Evolutionary conservation across 345 rosid species (phyloP), one percentile per base, ranked within the genome.

Genomic region (Citrus glauca): DNA sequence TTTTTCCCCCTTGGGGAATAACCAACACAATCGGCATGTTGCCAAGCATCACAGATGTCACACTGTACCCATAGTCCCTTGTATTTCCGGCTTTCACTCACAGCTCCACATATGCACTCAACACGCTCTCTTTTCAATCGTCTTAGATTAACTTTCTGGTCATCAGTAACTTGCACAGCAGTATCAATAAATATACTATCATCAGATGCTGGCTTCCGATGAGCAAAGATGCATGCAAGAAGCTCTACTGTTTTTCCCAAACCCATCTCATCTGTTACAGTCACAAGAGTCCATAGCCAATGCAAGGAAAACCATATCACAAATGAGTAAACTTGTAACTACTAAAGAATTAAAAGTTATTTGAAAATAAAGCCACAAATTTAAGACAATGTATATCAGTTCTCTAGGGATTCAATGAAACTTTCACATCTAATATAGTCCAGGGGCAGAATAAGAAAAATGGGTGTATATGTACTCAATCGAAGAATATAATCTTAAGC

Each of bases 31-130:
- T 93, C 96, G 0, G 99, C 92, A 89, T 95, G 99, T 81, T 95
- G 99, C 99, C 99, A 95, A 84, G 99, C 99, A 90, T 93, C 98
- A 86, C 99, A 95, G 2, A 85, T 81, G 82, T 95, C 99, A 66
- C 99, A 95, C 79, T 93, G 98, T 67, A 95, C 99, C 99, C 99
- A 95, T 33, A 95, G 73, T 79, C 98, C 99, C 79, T 75, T 88
- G 77, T 92, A 92, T 77, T 85, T 88, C 30, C 84, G 86, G 79
- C 93, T 91, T 86, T 95, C 98, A 77, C 85, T 95, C 71, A 95
- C 98, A 79, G 98, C 98, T 80, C 98, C 98, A 81, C 98, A 95
- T 71, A 85, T 84, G 85, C 98, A 95, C 88, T 95, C 98, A 76
- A 95, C 87, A 71, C 98, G 95, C 75, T 95, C 99, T 81, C 83